Conservation (phyloP, 306 rosid genomes). For the Abrus pulchellus region DNA sequence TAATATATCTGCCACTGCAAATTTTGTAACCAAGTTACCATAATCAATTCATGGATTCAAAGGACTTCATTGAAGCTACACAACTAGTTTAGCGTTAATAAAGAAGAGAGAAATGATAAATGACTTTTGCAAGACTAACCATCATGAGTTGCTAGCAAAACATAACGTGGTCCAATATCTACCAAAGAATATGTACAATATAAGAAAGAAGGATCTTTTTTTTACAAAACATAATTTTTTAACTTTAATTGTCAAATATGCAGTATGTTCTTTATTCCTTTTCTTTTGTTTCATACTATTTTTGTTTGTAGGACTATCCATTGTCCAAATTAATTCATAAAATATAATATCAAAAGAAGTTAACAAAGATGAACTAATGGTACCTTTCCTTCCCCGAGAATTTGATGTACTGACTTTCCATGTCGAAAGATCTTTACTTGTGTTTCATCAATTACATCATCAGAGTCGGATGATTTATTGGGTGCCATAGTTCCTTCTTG, state of each 20-base stretch:
- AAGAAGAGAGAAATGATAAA: neutral
- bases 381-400: slow-evolving; percentile 80
- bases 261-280: neutral
- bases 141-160: neutral
- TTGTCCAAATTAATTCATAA: slow-evolving; percentile 16
- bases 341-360: neutral
- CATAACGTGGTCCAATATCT: neutral
- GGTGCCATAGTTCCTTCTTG: slow-evolving; percentile 41
- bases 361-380: slow-evolving; percentile 8
- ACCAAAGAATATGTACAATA: neutral
- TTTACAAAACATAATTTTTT: neutral
- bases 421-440: slow-evolving; percentile 48
- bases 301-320: slow-evolving; percentile 10
- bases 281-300: slow-evolving; percentile 28
- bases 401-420: slow-evolving; percentile 60
- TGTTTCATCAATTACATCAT: slow-evolving; percentile 22
- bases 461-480: slow-evolving; percentile 54
- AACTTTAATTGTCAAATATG: neutral
- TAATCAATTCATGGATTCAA: slow-evolving; percentile 31
- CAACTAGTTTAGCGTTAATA: neutral
- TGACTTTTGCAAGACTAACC: neutral
- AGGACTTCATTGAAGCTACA: neutral
- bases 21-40: slow-evolving; percentile 31
- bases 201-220: neutral
- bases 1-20: slow-evolving; percentile 76